Percentiles rank a stretch among this genome's conserved stretches.
These are phyloP conservation scores for Cucurbita maxima DNA, from an alignment of 306 rosid genomes.

Conservation along the genomic window DNA sequence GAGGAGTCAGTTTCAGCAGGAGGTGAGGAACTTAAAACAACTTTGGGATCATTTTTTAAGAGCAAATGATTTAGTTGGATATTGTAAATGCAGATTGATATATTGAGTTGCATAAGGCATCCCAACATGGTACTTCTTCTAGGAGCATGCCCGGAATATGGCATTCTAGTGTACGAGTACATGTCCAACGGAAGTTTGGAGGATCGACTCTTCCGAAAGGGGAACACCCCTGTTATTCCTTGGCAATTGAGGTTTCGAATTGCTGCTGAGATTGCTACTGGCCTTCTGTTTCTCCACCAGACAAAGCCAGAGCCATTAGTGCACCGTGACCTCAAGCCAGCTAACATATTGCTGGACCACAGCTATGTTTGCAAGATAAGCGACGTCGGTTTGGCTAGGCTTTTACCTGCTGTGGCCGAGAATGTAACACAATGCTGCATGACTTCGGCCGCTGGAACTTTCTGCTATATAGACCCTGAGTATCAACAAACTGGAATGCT, in stretches of 20 bases:
- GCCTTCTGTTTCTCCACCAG: slow-evolving; percentile 79
- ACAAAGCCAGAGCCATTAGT: slow-evolving; percentile 93
- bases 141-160: slow-evolving; percentile 89
- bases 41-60: not conserved
- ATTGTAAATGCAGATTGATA: slow-evolving; percentile 52
- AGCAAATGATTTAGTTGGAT: not conserved
- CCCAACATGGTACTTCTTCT: slow-evolving; percentile 94
- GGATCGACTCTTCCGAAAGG: slow-evolving; percentile 40
- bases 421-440: slow-evolving; percentile 57
- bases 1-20: slow-evolving; percentile 76
- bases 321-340: slow-evolving; percentile 93
- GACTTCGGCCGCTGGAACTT: slow-evolving; percentile 89
- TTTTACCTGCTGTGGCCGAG: slow-evolving; percentile 71
- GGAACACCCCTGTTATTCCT: slow-evolving; percentile 20
- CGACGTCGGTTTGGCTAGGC: slow-evolving; percentile 85
- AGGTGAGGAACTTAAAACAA: slow-evolving; percentile 38
- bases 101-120: slow-evolving; percentile 81
- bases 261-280: slow-evolving; percentile 73
- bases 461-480: slow-evolving; percentile 96
- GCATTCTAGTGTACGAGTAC: slow-evolving; percentile 68
- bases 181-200: slow-evolving; percentile 96
- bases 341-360: slow-evolving; percentile 64
- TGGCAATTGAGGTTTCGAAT: slow-evolving; percentile 75
- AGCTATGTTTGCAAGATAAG: slow-evolving; percentile 67
- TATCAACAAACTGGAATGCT: slow-evolving; percentile 93